Percentiles rank a stretch among this genome's conserved stretches.
phyloP scores from a whole-genome alignment of 768 basidiomycete species.

The Serendipita sp. region DNA sequence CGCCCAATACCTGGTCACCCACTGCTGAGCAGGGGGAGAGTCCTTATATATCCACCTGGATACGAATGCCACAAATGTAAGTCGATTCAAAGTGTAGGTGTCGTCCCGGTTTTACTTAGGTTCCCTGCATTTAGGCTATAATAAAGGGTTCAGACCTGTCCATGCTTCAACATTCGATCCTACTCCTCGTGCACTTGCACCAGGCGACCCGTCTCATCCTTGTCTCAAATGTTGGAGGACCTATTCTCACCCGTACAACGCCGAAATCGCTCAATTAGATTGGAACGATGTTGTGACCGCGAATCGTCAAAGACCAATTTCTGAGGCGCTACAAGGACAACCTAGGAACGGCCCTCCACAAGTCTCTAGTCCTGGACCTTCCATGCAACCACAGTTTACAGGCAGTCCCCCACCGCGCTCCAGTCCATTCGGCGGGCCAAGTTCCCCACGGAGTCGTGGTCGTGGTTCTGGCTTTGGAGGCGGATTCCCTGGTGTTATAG shows the following conservation, averaged over 20 bases:
- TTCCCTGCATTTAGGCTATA: conserved; percentile 32
- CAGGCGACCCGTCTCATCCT: neutral
- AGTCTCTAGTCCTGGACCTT: neutral
- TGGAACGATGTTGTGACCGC: conserved; percentile 19
- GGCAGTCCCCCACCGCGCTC: conserved; percentile 12
- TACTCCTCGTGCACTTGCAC: neutral
- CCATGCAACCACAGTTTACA: conserved; percentile 12
- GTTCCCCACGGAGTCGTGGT: neutral
- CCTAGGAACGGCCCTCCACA: conserved; percentile 5
- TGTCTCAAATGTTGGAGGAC: conserved; percentile 52
- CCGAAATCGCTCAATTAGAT: conserved; percentile 40
- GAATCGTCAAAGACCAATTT: conserved; percentile 27
- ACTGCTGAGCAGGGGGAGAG: conserved; percentile 39
- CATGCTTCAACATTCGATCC: conserved; percentile 30
- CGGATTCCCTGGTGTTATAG: too few species aligned
- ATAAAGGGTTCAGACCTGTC: conserved; percentile 58
- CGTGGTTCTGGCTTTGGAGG: too few species aligned
- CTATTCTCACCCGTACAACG: conserved; percentile 43
- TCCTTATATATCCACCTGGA: conserved; percentile 55
- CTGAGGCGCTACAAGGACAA: conserved; percentile 9
- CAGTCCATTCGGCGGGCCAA: neutral
- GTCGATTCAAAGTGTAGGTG: conserved; percentile 11
- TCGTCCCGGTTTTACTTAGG: too few species aligned
- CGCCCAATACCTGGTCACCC: conserved; percentile 52
- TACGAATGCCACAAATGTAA: conserved; percentile 53